These are phyloP conservation scores for Nymphaea colorata DNA, from an alignment of 164 flowering plant species.

Conservation along the genomic window DNA sequence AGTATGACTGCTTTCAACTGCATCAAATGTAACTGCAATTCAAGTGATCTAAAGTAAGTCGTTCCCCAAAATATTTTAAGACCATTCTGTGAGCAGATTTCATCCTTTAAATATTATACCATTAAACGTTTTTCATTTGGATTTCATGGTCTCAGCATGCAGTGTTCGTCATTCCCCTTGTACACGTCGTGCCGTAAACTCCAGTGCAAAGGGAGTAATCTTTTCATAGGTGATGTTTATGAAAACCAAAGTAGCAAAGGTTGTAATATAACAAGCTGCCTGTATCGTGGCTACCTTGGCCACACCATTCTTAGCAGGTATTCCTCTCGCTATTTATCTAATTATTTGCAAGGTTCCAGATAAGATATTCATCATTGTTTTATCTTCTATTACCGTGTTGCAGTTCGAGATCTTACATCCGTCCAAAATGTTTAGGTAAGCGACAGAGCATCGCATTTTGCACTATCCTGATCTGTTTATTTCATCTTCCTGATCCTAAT, in stretches of 20 bases:
- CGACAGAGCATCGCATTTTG: not conserved
- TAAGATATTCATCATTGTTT: not conserved
- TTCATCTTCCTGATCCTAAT: not conserved
- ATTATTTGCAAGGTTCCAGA: not conserved
- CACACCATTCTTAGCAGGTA: slow-evolving; percentile 11
- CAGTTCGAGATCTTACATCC: slow-evolving; percentile 8
- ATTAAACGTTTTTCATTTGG: not conserved
- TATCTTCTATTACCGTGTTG: not conserved
- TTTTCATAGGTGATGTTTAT: slow-evolving; percentile 13
- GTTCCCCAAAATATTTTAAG: not conserved
- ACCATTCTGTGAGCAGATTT: not conserved
- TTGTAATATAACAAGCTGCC: slow-evolving; percentile 16
- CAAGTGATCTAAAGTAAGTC: slow-evolving; percentile 16
- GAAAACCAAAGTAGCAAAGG: slow-evolving; percentile 4
- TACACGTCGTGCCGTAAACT: slow-evolving; percentile 13
- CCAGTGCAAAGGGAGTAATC: slow-evolving; percentile 16
- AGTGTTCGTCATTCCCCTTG: slow-evolving; percentile 7
- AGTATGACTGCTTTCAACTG: slow-evolving; percentile 23
- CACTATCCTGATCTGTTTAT: too few relatives aligned
- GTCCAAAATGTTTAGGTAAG: slow-evolving; percentile 8
- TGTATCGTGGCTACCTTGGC: slow-evolving; percentile 20
- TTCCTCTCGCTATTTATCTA: not conserved
- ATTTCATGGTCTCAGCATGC: slow-evolving; percentile 1
- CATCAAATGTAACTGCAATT: slow-evolving; percentile 19
- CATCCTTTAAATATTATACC: not conserved